phyloP scores from a whole-genome alignment of 1,139 yeast genomes.

The Candida albicans region DNA sequence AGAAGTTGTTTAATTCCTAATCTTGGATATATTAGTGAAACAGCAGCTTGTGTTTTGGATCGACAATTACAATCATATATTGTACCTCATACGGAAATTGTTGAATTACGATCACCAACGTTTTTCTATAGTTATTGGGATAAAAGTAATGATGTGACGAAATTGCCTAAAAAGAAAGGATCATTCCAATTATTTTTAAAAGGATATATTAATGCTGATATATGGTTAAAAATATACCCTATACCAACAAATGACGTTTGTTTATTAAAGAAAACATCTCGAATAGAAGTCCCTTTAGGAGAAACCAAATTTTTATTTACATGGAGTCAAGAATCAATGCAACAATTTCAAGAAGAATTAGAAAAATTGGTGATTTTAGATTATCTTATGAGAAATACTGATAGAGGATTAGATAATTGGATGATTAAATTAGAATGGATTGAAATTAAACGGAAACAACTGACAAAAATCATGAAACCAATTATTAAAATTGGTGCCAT shows the following conservation, averaged over 20 bases:
- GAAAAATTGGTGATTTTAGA: constrained; percentile 72
- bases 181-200: constrained; percentile 65
- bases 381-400: constrained; percentile 74
- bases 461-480: constrained; percentile 29
- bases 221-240: constrained; percentile 57
- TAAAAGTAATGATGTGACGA: constrained; percentile 19
- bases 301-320: constrained; percentile 29
- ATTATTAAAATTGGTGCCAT: constrained; percentile 65
- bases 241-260: constrained; percentile 42
- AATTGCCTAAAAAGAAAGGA: constrained; percentile 55
- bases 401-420: constrained; percentile 77
- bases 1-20: constrained; percentile 72
- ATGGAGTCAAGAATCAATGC: constrained; percentile 56
- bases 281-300: constrained; percentile 18
- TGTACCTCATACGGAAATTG: constrained; percentile 67
- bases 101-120: constrained; percentile 50
- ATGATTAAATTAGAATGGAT: constrained; percentile 64
- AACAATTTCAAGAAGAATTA: constrained; percentile 59
- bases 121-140: constrained; percentile 61
- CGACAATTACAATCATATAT: constrained; percentile 56
- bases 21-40: constrained; percentile 70
- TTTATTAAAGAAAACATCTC: constrained; percentile 22
- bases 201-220: constrained; percentile 62
- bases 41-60: constrained; percentile 69
- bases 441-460: constrained; percentile 14